These are phyloP conservation scores for Dimargaris verticillata DNA, from an alignment of 192 early-diverging fungal genomes.

Conservation along the genomic window DNA sequence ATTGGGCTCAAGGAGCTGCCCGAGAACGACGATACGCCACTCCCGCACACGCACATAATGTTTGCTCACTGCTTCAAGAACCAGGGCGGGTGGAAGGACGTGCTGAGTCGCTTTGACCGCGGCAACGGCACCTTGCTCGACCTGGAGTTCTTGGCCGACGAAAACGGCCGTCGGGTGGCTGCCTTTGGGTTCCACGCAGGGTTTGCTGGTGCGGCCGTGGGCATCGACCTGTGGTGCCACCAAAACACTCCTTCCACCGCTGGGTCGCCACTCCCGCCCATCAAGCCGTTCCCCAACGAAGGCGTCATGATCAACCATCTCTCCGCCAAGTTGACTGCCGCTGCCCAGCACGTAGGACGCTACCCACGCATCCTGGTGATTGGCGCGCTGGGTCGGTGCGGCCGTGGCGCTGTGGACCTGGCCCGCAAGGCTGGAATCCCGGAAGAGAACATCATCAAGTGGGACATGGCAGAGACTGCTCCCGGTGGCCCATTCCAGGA, in stretches of 20 bases:
- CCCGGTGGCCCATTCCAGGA: conserved; percentile 83
- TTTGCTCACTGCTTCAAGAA: conserved; percentile 98
- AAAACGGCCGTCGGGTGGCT: conserved; percentile 73
- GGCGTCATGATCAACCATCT: conserved; percentile 54
- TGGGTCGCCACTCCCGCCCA: conserved; percentile 43
- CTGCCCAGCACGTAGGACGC: conserved; percentile 37
- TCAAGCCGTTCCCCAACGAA: conserved; percentile 77
- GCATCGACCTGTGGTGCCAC: conserved; percentile 82
- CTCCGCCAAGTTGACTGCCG: conserved; percentile 28
- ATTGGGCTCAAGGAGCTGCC: conserved; percentile 94
- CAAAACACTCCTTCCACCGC: conserved; percentile 33
- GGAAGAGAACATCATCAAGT: conserved; percentile 73
- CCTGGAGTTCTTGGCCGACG: conserved; percentile 85
- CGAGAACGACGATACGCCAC: conserved; percentile 75
- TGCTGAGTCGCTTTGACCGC: conserved; percentile 64
- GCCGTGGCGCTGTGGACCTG: conserved; percentile 73
- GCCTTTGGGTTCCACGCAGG: conserved; percentile 96
- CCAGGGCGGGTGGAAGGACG: conserved; percentile 86
- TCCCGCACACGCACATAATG: conserved; percentile 88
- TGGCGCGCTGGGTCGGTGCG: conserved; percentile 93
- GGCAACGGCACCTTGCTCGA: conserved; percentile 82
- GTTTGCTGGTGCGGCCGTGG: conserved; percentile 85
- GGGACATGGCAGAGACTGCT: conserved; percentile 92
- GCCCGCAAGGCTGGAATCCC: conserved; percentile 67
- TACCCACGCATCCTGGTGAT: conserved; percentile 86